Conservation (phyloP, 495 filamentous ascomycete species). For the Hyaloscypha finlandica region DNA sequence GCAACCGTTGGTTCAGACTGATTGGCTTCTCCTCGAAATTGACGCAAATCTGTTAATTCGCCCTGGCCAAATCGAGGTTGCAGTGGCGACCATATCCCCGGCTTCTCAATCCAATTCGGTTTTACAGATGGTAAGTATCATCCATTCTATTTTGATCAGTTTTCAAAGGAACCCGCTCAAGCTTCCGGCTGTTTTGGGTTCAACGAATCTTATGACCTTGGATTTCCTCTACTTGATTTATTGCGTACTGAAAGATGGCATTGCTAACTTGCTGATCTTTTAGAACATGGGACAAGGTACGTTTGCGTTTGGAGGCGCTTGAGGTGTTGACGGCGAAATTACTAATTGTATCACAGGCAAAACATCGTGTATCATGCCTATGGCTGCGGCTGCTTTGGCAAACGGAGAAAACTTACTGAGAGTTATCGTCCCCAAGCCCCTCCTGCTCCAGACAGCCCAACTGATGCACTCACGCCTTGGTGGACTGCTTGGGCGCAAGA, state of each 20-base stretch:
- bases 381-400: slow-evolving; percentile 21
- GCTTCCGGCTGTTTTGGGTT: too few species aligned
- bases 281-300: not conserved
- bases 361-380: slow-evolving; percentile 29
- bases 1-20: slow-evolving; percentile 44
- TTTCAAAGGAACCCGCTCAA: too few species aligned
- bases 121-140: slow-evolving; percentile 44
- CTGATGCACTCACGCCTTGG: slow-evolving; percentile 19
- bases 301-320: not conserved
- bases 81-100: slow-evolving; percentile 51
- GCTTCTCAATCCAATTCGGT: slow-evolving; percentile 49
- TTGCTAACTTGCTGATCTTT: too few species aligned
- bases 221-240: too few species aligned
- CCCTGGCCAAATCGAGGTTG: slow-evolving; percentile 53
- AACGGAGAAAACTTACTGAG: slow-evolving; percentile 14
- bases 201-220: too few species aligned
- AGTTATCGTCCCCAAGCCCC: slow-evolving; percentile 26
- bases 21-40: slow-evolving; percentile 62
- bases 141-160: too few species aligned
- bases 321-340: not conserved
- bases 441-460: slow-evolving; percentile 23
- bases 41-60: slow-evolving; percentile 56
- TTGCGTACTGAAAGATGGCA: too few species aligned
- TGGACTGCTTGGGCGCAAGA: slow-evolving; percentile 20
- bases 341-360: slow-evolving; percentile 17